Evolutionary conservation across 75 land plant genomes (phyloP), one percentile per base, ranked within the genome.

Genomic region (Azolla pinnata): DNA sequence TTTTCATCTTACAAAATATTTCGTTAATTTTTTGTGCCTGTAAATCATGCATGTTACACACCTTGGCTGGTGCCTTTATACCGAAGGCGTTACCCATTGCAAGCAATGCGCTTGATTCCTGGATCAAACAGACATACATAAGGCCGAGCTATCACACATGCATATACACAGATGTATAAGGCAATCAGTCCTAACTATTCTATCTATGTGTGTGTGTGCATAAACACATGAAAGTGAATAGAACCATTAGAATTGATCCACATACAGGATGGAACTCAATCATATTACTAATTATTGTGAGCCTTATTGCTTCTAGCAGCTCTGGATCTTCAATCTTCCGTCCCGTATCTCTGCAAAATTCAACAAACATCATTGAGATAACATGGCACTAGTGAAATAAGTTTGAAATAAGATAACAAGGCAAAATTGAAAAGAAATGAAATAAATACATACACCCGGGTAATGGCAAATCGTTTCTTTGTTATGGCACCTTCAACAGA

Each of bases 1-100:
- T 5, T 5, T 35, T 5, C 40, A 5, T 12, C 40, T 5, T 35
- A 5, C 40, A 5, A 12, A 35, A 35, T 5, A 5, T 35, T 5
- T 35, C 5, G 12, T 35, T 5, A 35, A 47, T 47, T 3, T 9
- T 47, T 47, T 20, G n/a, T n/a, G n/a, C 50, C 50, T 12, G 18
- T 20, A 16, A 47, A 3, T 20, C 7, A 47, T 9, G 20, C 19
- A 3, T 47, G 50, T 3, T 1, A 24, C 14, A 24, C 24, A 52
- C 54, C 54, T 52, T 16, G 2, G 57, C 64, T 49, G 99, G 88
- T 44, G 99, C 74, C 70, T 78, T 79, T 44, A 78, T 69, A 31
- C 99, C 99, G 73, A 95, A 95, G 62, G 81, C 82, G 57, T 81
- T 88, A 60, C 99, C 99, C 97, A 95, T 70, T n/a, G 99, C 99